Conservation (phyloP, 2,329 filamentous ascomycete genomes). For the Colletotrichum sp. region DNA sequence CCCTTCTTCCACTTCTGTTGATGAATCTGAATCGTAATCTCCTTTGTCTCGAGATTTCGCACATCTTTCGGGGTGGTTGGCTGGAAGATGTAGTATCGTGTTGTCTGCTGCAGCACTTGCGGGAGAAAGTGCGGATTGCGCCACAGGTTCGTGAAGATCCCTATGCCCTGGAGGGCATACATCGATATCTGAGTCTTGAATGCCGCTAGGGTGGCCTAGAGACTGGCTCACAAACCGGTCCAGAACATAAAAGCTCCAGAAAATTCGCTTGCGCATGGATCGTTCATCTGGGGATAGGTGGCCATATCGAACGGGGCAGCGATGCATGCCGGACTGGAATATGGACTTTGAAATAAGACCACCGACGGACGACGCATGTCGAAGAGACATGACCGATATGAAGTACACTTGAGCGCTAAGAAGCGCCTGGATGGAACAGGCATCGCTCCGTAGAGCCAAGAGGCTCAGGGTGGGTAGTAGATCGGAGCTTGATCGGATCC, state of each 20-base stretch:
- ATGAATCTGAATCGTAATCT: neutral
- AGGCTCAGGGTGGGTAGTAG: constrained; percentile 37
- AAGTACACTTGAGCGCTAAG: constrained; percentile 54
- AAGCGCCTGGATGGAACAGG: constrained; percentile 51
- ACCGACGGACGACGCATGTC: constrained; percentile 51
- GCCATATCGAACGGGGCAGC: constrained; percentile 55
- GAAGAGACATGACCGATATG: constrained; percentile 50
- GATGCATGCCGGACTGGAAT: constrained; percentile 54
- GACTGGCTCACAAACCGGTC: constrained; percentile 40
- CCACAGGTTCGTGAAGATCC: constrained; percentile 28
- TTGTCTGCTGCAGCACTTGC: neutral
- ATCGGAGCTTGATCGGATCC: constrained; percentile 6
- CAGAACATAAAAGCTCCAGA: constrained; percentile 43
- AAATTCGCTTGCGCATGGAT: constrained; percentile 42
- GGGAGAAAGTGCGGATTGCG: neutral
- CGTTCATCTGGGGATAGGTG: constrained; percentile 39
- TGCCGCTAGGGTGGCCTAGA: constrained; percentile 37
- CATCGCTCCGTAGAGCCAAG: constrained; percentile 45
- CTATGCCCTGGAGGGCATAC: constrained; percentile 35
- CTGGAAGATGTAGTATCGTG: constrained; percentile 3
- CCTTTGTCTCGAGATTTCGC: neutral
- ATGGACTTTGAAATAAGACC: constrained; percentile 51
- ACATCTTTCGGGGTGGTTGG: constrained; percentile 2
- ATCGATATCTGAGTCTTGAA: constrained; percentile 41
- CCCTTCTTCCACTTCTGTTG: neutral